Evolutionary conservation across 2,329 filamentous ascomycete genomes (phyloP).

Genomic region (Colletotrichum sublineola): DNA sequence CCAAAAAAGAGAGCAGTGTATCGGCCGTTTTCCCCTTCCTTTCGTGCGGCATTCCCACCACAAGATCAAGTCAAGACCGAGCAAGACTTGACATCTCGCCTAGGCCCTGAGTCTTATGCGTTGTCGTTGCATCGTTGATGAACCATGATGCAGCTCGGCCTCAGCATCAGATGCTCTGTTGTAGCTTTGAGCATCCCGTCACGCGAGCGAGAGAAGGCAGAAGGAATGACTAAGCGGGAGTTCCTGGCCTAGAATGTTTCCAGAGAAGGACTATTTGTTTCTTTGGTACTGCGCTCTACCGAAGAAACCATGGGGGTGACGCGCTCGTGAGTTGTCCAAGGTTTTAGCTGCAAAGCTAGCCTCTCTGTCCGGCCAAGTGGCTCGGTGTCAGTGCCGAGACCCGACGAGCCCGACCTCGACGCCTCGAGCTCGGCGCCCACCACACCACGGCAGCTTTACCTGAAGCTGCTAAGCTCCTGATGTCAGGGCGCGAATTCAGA

Average conservation of each 20-base stretch:
- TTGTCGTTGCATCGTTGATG: slow-evolving; percentile 14
- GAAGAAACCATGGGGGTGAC: neutral
- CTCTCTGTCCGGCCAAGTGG: slow-evolving; percentile 25
- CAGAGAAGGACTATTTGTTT: neutral
- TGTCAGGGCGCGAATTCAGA: slow-evolving; percentile 37
- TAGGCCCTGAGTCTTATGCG: neutral
- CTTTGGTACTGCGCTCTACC: neutral
- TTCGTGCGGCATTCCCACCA: neutral
- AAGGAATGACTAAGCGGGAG: slow-evolving; percentile 6
- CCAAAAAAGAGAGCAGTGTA: slow-evolving; percentile 4
- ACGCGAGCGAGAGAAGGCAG: slow-evolving; percentile 3
- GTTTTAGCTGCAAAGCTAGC: slow-evolving; percentile 40
- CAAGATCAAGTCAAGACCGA: neutral
- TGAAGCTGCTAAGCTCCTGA: slow-evolving; percentile 29
- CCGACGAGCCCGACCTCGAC: slow-evolving; percentile 28
- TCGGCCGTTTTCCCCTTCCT: neutral
- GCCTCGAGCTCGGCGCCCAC: slow-evolving; percentile 27
- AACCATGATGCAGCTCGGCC: slow-evolving; percentile 14
- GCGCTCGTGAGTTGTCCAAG: slow-evolving; percentile 6
- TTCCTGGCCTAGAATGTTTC: slow-evolving; percentile 26
- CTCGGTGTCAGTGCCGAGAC: slow-evolving; percentile 39
- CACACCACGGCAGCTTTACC: slow-evolving; percentile 25
- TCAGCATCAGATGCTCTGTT: slow-evolving; percentile 6
- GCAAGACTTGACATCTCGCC: slow-evolving; percentile 12
- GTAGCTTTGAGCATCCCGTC: neutral